These are phyloP conservation scores for Dicorynia guianensis DNA, from an alignment of 306 rosid species.

Conservation along the genomic window DNA sequence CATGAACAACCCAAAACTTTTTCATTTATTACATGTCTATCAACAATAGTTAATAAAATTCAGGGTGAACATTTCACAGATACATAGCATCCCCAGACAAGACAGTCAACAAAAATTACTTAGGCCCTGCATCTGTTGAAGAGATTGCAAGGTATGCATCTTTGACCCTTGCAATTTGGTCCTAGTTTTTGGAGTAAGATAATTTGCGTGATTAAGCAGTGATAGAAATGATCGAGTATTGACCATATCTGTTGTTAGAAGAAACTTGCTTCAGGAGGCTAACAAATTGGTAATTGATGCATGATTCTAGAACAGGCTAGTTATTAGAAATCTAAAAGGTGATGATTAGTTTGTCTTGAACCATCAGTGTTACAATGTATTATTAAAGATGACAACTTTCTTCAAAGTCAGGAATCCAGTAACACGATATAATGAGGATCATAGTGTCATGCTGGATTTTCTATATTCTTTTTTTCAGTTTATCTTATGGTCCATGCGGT, in stretches of 20 bases:
- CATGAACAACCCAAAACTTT: slow-evolving; percentile 28
- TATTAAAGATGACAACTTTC: not conserved
- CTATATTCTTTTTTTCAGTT: not conserved
- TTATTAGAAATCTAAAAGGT: slow-evolving; percentile 9
- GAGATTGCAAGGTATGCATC: slow-evolving; percentile 75
- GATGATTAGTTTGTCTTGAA: slow-evolving; percentile 14
- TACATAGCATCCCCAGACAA: slow-evolving; percentile 87
- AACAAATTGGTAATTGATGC: slow-evolving; percentile 3
- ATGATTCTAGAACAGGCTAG: slow-evolving; percentile 8
- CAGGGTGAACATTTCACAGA: slow-evolving; percentile 48
- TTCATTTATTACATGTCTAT: slow-evolving; percentile 35
- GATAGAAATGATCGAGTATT: slow-evolving; percentile 16
- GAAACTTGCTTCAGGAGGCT: slow-evolving; percentile 20
- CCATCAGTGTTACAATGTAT: not conserved
- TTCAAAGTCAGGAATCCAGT: slow-evolving; percentile 4
- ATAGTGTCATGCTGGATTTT: slow-evolving; percentile 2
- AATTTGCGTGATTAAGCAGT: not conserved
- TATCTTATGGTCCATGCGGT: slow-evolving; percentile 13
- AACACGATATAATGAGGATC: not conserved
- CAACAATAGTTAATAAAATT: slow-evolving; percentile 22
- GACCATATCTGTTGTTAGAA: not conserved
- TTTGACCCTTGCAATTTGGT: slow-evolving; percentile 15
- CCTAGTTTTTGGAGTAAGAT: slow-evolving; percentile 27
- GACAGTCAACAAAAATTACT: slow-evolving; percentile 68
- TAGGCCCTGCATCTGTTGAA: slow-evolving; percentile 84